Evolutionary conservation across 495 filamentous ascomycete genomes (phyloP).

Genomic region (Trichoderma virens): DNA sequence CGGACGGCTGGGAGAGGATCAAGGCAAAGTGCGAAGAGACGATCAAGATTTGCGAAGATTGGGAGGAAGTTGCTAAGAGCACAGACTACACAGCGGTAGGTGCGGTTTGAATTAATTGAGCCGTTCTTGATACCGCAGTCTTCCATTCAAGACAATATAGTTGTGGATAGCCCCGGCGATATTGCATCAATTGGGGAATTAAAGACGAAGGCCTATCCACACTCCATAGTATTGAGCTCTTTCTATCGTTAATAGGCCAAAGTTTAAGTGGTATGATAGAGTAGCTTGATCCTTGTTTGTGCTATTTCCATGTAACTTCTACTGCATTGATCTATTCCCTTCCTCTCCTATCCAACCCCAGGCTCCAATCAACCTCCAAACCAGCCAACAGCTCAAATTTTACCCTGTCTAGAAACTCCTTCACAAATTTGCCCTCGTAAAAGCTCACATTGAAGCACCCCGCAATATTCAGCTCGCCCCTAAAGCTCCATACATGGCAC

Average conservation of each 20-base stretch:
- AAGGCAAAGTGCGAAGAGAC: slow-evolving; percentile 18
- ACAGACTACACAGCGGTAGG: not conserved
- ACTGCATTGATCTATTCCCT: too few relatives aligned
- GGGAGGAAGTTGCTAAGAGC: slow-evolving; percentile 2
- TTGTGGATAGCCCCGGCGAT: too few relatives aligned
- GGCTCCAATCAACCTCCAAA: slow-evolving; percentile 2
- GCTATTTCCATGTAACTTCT: too few relatives aligned
- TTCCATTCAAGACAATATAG: not conserved
- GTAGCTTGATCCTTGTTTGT: too few relatives aligned
- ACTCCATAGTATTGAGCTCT: too few relatives aligned
- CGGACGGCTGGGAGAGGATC: slow-evolving; percentile 12
- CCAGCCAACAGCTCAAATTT: slow-evolving; percentile 12
- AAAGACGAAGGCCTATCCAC: too few relatives aligned
- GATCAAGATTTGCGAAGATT: slow-evolving; percentile 6
- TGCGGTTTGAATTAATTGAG: not conserved
- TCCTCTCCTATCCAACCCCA: too few relatives aligned
- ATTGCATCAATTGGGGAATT: too few relatives aligned
- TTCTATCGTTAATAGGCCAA: too few relatives aligned
- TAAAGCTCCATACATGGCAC: slow-evolving; percentile 21
- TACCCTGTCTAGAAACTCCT: slow-evolving; percentile 13
- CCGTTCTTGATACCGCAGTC: not conserved
- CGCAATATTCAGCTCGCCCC: slow-evolving; percentile 15
- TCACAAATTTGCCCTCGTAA: slow-evolving; percentile 19
- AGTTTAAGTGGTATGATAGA: too few relatives aligned
- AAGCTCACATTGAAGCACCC: slow-evolving; percentile 22